Percentiles rank a stretch among this genome's conserved stretches.
phyloP scores from a whole-genome alignment of 768 basidiomycete species.

The Hydnum rufescens region DNA sequence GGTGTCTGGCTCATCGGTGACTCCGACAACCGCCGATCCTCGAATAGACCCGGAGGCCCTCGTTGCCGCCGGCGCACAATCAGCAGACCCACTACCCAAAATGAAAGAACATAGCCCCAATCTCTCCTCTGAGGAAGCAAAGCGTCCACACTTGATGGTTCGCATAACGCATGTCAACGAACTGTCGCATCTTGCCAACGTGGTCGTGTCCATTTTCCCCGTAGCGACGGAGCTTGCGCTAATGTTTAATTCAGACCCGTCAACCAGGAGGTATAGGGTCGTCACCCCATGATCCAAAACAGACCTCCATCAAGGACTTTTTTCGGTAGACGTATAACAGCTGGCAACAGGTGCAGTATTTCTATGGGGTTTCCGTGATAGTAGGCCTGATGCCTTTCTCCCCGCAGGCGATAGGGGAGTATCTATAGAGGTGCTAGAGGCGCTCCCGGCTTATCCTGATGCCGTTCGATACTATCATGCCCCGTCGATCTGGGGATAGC shows the following conservation, averaged over 20 bases:
- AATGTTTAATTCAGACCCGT: conserved; percentile 10
- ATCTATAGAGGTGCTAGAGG: too few species aligned
- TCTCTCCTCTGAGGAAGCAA: too few species aligned
- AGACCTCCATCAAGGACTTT: conserved; percentile 20
- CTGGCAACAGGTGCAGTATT: too few species aligned
- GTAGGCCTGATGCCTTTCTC: too few species aligned
- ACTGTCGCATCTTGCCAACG: conserved; percentile 5
- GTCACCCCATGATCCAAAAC: conserved; percentile 19
- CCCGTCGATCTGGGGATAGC: too few species aligned
- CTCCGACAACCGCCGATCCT: background rate
- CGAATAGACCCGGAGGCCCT: background rate
- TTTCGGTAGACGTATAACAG: too few species aligned
- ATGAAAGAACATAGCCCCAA: too few species aligned
- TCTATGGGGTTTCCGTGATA: too few species aligned
- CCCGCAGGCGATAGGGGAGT: too few species aligned
- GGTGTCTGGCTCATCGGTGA: background rate
- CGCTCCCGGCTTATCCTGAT: too few species aligned
- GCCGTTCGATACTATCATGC: too few species aligned
- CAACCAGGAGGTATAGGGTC: conserved; percentile 23
- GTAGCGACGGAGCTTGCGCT: background rate
- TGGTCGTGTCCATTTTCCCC: conserved; percentile 2
- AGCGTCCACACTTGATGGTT: conserved; percentile 14
- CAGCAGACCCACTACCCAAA: too few species aligned
- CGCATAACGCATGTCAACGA: conserved; percentile 3
- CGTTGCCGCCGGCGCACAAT: background rate